Evolutionary conservation across 768 basidiomycete species (phyloP).

Genomic region (Trametes meyenii): DNA sequence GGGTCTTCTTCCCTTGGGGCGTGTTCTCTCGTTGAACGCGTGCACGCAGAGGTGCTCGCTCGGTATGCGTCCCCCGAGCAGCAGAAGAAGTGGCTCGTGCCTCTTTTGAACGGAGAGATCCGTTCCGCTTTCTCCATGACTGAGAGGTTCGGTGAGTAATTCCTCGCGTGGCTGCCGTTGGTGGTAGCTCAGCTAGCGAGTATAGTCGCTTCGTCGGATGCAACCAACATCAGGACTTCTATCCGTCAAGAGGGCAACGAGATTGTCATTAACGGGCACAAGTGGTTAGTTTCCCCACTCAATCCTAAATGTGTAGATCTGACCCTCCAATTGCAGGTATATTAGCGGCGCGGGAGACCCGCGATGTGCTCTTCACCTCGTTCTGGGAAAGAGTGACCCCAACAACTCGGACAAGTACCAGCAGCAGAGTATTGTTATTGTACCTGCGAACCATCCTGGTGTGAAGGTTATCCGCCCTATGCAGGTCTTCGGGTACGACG

Average conservation of each 20-base stretch:
- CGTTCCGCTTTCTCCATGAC: slow-evolving; percentile 98
- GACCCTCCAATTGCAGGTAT: slow-evolving; percentile 61
- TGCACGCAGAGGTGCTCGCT: slow-evolving; percentile 86
- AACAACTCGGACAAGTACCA: slow-evolving; percentile 72
- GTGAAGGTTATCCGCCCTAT: slow-evolving; percentile 91
- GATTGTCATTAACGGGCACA: slow-evolving; percentile 94
- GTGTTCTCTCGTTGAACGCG: not conserved
- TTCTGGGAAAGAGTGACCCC: slow-evolving; percentile 94
- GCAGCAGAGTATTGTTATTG: slow-evolving; percentile 93
- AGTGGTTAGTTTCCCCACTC: slow-evolving; percentile 64
- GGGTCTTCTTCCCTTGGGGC: not conserved
- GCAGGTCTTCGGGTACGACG: slow-evolving; percentile 92
- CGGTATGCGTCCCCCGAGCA: slow-evolving; percentile 91
- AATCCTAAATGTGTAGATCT: not conserved
- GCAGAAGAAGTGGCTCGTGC: slow-evolving; percentile 86
- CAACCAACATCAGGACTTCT: slow-evolving; percentile 90
- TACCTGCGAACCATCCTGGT: slow-evolving; percentile 86
- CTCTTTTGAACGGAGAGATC: slow-evolving; percentile 89
- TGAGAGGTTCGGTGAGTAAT: slow-evolving; percentile 74
- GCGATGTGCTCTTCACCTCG: slow-evolving; percentile 84
- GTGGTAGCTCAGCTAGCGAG: slow-evolving; percentile 16
- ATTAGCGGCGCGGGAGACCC: slow-evolving; percentile 97
- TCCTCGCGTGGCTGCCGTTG: not conserved
- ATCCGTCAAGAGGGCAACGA: slow-evolving; percentile 82
- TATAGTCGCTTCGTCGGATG: slow-evolving; percentile 90